These are phyloP conservation scores for Solanum bulbocastanum DNA, from an alignment of 257 asterid species.

Conservation along the genomic window DNA sequence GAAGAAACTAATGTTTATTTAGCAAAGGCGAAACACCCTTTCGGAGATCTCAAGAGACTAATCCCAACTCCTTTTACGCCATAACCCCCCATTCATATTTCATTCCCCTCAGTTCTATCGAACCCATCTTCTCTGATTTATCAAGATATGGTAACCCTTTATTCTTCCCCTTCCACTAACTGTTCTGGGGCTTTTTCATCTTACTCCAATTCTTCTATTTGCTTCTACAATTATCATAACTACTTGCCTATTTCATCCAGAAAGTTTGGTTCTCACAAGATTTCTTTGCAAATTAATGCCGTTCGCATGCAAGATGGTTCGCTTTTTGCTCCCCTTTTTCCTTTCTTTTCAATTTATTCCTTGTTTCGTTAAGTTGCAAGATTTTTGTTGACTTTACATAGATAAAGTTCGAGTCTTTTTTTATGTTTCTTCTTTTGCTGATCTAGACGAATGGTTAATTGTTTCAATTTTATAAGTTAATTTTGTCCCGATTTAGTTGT, in stretches of 20 bases:
- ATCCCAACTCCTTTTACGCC: conserved; percentile 24
- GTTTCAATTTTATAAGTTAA: neutral
- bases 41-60: conserved; percentile 81
- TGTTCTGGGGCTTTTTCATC: conserved; percentile 17
- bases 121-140: neutral
- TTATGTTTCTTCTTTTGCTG: neutral
- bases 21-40: conserved; percentile 33
- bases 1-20: neutral
- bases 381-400: neutral
- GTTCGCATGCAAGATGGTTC: conserved; percentile 74
- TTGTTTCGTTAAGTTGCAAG: neutral
- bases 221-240: conserved; percentile 14
- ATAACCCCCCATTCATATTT: neutral
- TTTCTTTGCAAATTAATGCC: conserved; percentile 45
- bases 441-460: neutral
- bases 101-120: neutral
- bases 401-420: neutral
- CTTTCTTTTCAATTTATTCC: neutral
- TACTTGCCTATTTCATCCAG: conserved; percentile 19
- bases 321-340: neutral
- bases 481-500: neutral
- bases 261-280: conserved; percentile 16
- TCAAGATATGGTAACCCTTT: conserved; percentile 38
- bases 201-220: conserved; percentile 30
- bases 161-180: conserved; percentile 36